phyloP scores from a whole-genome alignment of 2,329 filamentous ascomycete species.

The Venturia effusa region DNA sequence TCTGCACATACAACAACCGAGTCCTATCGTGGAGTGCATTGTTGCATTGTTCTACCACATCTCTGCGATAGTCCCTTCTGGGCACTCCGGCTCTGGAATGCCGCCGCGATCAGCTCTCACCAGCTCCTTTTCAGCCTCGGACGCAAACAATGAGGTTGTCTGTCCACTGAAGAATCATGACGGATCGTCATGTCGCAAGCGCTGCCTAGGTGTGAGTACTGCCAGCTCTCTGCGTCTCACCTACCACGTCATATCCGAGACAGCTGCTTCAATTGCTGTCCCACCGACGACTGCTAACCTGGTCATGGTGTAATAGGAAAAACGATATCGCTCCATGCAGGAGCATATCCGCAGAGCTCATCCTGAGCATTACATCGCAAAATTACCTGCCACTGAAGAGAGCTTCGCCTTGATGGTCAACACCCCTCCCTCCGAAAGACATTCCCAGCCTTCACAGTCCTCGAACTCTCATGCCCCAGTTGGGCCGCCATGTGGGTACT shows the following conservation, averaged over 20 bases:
- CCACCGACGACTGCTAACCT: background rate
- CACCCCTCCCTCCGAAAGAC: constrained; percentile 67
- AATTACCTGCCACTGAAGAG: constrained; percentile 94
- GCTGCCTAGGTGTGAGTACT: constrained; percentile 88
- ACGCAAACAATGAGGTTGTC: constrained; percentile 91
- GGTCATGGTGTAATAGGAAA: constrained; percentile 52
- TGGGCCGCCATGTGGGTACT: background rate
- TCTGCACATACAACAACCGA: background rate
- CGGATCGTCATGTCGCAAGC: constrained; percentile 91
- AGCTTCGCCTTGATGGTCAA: constrained; percentile 96
- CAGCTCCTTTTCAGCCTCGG: constrained; percentile 82
- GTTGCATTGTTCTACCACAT: background rate
- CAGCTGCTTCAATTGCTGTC: background rate
- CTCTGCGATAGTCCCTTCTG: constrained; percentile 29
- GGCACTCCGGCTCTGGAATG: constrained; percentile 59
- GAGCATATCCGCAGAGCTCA: constrained; percentile 97
- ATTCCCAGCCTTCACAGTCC: constrained; percentile 39
- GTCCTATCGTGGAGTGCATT: background rate
- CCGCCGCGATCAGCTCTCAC: constrained; percentile 79
- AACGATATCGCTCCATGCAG: constrained; percentile 96
- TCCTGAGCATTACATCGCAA: constrained; percentile 93
- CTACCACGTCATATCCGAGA: background rate
- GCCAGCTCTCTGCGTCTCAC: background rate
- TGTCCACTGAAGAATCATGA: constrained; percentile 94
- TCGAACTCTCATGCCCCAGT: constrained; percentile 15